Conservation (phyloP, 208 protist species). For the Crithidia sp. region DNA sequence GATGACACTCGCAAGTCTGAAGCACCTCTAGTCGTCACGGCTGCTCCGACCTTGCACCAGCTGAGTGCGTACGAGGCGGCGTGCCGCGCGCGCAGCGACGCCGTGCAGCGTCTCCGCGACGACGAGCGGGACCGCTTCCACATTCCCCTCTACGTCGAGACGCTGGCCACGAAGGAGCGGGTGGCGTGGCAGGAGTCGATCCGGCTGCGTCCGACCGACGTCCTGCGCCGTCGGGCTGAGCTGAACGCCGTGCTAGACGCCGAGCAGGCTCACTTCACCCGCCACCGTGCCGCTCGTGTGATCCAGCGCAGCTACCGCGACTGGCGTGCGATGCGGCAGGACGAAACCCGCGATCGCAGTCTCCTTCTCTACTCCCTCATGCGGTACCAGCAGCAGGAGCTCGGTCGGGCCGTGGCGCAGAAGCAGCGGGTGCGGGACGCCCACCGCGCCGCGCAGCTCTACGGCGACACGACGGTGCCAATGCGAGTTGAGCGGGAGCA, state of each 20-base stretch:
- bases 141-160: constrained; percentile 61
- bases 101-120: constrained; percentile 35
- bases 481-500: constrained; percentile 7
- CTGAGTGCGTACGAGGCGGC: constrained; percentile 26
- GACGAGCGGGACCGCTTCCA: constrained; percentile 60
- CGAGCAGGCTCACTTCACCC: constrained; percentile 40
- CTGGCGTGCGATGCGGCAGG: constrained; percentile 54
- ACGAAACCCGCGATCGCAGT: constrained; percentile 40
- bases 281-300: constrained; percentile 47
- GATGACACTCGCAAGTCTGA: no score
- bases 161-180: constrained; percentile 49
- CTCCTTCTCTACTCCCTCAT: constrained; percentile 48
- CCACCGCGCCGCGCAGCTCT: constrained; percentile 22
- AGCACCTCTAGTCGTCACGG: neutral
- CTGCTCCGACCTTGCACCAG: no score
- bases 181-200: constrained; percentile 47
- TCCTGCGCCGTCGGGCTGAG: constrained; percentile 47
- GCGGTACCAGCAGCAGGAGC: constrained; percentile 60
- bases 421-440: constrained; percentile 31
- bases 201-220: constrained; percentile 53
- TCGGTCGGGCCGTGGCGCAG: constrained; percentile 31
- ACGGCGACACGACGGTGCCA: constrained; percentile 39
- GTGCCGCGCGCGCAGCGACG: constrained; percentile 33
- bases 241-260: constrained; percentile 40
- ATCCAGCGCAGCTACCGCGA: constrained; percentile 71